Conservation (phyloP, 2,329 filamentous ascomycete genomes). For the Pestalotiopsis sp. region DNA sequence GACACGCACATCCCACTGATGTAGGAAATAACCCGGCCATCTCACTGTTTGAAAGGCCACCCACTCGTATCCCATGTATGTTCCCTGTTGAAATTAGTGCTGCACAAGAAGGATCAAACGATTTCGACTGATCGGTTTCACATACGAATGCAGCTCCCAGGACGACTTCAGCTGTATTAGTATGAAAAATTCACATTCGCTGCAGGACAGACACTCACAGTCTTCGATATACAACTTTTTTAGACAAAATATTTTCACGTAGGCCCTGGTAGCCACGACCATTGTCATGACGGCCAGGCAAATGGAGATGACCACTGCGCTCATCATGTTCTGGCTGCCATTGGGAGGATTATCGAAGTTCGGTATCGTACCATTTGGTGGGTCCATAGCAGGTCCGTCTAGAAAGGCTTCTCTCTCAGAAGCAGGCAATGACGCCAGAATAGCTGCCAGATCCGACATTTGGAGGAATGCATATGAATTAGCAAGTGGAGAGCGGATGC, state of each 20-base stretch:
- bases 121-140: not conserved
- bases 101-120: not conserved
- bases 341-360: not conserved
- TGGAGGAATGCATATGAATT: not conserved
- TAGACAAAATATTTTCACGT: not conserved
- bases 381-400: not conserved
- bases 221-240: not conserved
- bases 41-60: not conserved
- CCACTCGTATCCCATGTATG: not conserved
- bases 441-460: not conserved
- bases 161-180: not conserved
- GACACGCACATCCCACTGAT: conserved; percentile 10
- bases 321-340: not conserved
- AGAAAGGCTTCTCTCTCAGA: not conserved
- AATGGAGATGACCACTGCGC: not conserved
- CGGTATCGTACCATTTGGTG: not conserved
- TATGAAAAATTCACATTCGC: not conserved
- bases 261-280: not conserved
- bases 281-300: not conserved
- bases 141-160: not conserved
- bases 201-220: not conserved
- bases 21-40: not conserved
- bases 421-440: not conserved
- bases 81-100: not conserved
- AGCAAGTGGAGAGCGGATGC: not conserved